Evolutionary conservation across 2,329 filamentous ascomycete genomes (phyloP).

Genomic region (Colletotrichum eremochloae): DNA sequence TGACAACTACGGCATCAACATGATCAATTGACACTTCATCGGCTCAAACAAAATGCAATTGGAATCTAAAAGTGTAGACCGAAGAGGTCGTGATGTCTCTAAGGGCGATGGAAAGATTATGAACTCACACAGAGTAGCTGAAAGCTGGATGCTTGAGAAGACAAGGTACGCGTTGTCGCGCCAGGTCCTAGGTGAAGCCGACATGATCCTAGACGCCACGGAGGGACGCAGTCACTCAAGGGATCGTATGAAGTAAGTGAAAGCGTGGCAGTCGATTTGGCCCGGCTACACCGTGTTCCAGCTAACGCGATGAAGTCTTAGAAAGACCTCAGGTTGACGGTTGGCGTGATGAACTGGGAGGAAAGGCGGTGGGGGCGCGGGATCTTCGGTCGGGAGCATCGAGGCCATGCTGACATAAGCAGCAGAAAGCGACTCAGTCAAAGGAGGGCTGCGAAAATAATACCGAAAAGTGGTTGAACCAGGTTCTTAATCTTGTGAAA

Average conservation of each 20-base stretch:
- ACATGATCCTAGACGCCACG: not conserved
- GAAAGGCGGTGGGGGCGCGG: not conserved
- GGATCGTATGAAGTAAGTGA: not conserved
- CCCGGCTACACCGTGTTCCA: too few relatives aligned
- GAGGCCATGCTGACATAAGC: conserved; percentile 6
- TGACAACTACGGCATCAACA: too few relatives aligned
- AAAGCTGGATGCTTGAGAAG: conserved; percentile 50
- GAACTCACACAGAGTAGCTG: conserved; percentile 43
- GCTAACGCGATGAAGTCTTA: too few relatives aligned
- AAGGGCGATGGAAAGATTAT: not conserved
- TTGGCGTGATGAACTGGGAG: not conserved
- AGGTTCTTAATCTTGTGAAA: not conserved
- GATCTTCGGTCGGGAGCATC: not conserved
- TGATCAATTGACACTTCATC: too few relatives aligned
- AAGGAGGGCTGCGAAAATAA: not conserved
- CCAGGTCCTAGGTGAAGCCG: conserved; percentile 25
- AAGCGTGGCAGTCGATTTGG: not conserved
- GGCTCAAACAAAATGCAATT: not conserved
- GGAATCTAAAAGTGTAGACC: too few relatives aligned
- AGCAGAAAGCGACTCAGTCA: not conserved
- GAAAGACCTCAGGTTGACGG: not conserved
- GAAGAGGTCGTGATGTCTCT: not conserved
- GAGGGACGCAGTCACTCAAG: fast-evolving
- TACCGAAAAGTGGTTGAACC: not conserved
- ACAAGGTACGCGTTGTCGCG: conserved; percentile 54